These are phyloP conservation scores for Monascus purpureus DNA, from an alignment of 495 filamentous ascomycete species.

Conservation along the genomic window DNA sequence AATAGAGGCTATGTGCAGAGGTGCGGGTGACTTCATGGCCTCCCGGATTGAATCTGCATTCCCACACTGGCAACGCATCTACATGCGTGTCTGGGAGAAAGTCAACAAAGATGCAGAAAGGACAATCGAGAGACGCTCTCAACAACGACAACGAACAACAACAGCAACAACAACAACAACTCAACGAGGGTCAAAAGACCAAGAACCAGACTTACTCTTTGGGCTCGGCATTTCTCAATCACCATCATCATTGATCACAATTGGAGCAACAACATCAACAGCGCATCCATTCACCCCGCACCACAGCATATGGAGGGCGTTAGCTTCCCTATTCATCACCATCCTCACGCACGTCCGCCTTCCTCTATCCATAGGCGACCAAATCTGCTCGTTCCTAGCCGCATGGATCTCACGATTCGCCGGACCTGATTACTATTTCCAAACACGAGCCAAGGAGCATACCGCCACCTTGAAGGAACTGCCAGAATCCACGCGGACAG, in stretches of 20 bases:
- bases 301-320: constrained; percentile 21
- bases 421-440: constrained; percentile 21
- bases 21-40: constrained; percentile 70
- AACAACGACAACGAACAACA: constrained; percentile 6
- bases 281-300: constrained; percentile 23
- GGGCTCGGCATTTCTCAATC: constrained; percentile 6
- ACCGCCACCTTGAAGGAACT: not conserved
- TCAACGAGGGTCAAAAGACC: not conserved
- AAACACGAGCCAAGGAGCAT: not conserved
- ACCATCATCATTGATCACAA: constrained; percentile 10
- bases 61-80: constrained; percentile 36
- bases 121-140: constrained; percentile 15
- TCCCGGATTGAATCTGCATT: constrained; percentile 58
- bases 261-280: constrained; percentile 4
- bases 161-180: not conserved
- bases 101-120: constrained; percentile 24
- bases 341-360: constrained; percentile 26
- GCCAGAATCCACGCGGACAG: constrained; percentile 7
- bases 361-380: constrained; percentile 21
- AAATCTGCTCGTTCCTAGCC: constrained; percentile 24
- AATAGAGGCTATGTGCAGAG: constrained; percentile 40
- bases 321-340: constrained; percentile 27
- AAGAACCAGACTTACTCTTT: not conserved
- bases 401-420: constrained; percentile 26
- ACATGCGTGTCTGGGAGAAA: constrained; percentile 23